Evolutionary conservation across 2,329 filamentous ascomycete genomes (phyloP).

Genomic region (Penicillium sp.): DNA sequence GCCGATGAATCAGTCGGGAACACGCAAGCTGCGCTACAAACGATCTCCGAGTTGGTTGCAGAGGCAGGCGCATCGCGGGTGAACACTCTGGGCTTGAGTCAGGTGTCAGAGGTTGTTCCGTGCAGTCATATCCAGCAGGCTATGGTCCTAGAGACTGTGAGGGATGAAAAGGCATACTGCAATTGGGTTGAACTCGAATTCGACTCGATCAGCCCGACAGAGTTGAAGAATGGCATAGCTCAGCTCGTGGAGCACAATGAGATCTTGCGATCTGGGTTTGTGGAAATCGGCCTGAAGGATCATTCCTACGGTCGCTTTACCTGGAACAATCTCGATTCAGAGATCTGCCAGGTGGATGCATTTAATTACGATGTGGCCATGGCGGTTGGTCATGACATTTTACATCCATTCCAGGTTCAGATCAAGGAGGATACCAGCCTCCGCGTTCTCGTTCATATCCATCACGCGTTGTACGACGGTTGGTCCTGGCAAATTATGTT

Average conservation of each 20-base stretch:
- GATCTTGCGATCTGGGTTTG: constrained; percentile 74
- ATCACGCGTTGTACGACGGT: constrained; percentile 89
- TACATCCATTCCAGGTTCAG: constrained; percentile 66
- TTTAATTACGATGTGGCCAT: constrained; percentile 45
- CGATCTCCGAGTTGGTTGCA: constrained; percentile 22
- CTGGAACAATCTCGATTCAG: constrained; percentile 55
- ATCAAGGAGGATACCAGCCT: constrained; percentile 39
- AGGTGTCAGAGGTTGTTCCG: constrained; percentile 47
- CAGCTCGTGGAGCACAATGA: constrained; percentile 59
- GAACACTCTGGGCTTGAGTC: constrained; percentile 30
- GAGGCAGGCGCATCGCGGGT: constrained; percentile 44
- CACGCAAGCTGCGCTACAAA: constrained; percentile 11
- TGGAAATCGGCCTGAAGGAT: constrained; percentile 46
- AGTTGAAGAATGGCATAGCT: constrained; percentile 54
- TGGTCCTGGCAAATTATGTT: constrained; percentile 82
- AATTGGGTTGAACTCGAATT: constrained; percentile 74
- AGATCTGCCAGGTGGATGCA: constrained; percentile 47
- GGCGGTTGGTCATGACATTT: constrained; percentile 38
- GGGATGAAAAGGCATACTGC: constrained; percentile 65
- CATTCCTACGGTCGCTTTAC: constrained; percentile 63
- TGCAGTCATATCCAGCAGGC: constrained; percentile 76
- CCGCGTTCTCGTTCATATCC: constrained; percentile 59
- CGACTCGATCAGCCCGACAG: constrained; percentile 34
- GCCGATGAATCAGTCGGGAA: constrained; percentile 22
- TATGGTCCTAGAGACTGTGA: constrained; percentile 75